Evolutionary conservation across 1,139 yeast species (phyloP), one percentile per base, ranked within the genome.

Genomic region (Hyphopichia khmerensis): DNA sequence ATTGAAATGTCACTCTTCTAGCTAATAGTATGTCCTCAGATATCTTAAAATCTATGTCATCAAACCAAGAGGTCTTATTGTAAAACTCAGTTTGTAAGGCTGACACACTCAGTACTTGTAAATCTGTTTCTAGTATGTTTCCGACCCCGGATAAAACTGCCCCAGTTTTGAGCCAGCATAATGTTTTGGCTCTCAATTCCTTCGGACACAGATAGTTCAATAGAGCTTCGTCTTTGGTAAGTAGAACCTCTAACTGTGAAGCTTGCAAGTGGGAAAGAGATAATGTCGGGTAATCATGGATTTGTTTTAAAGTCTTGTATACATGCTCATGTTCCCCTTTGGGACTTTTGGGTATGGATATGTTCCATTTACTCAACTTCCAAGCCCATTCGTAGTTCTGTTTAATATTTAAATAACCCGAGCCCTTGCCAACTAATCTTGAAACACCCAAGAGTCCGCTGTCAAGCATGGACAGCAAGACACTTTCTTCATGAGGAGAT

Each of bases 351-450:
- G 77, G 66, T 2, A 55, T 52, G 0, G 93, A 87, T 4, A 84
- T 45, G 43, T 82, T 84, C 96, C 96, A 88, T 40, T 76, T 72
- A 41, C 73, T 77, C 32, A 87, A 62, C 54, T 84, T 84, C 95
- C 95, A 87, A 0, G 82, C 75, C 75, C 84, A 77, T 41, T 77
- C 75, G 47, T 57, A 68, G 30, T 47, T 41, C 4, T 43, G 8
- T 7, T 29, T 31, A 6, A 30, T 36, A 9, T 27, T 14, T 16
- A 23, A 17, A 11, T 23, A 16, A 4, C 23, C 23, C 1, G 31
- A 15, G 9, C 40, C 40, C 14, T 56, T 58, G 34, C 62, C 57
- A 11, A 65, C 56, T 26, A 69, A 45, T 31, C 67, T 67, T 0
- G 87, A 72, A 1, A 77, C 55, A 0, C 85, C 84, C 39, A 68